Percentiles rank a stretch among this genome's conserved stretches.
These are phyloP conservation scores for Fusarium agapanthi DNA, from an alignment of 2,329 filamentous ascomycete genomes.

Conservation along the genomic window DNA sequence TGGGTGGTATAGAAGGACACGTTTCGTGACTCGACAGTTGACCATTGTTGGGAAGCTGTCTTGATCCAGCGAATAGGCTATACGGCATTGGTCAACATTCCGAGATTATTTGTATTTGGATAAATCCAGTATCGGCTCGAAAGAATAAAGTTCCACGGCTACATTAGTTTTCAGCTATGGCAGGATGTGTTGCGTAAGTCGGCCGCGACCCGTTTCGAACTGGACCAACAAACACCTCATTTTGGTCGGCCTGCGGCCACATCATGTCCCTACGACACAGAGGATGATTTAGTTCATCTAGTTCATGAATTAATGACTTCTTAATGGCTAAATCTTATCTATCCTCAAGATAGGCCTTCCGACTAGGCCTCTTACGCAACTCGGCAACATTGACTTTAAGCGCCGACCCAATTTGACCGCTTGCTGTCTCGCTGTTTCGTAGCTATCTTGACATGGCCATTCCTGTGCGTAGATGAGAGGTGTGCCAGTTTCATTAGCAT, in stretches of 20 bases:
- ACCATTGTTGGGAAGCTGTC: neutral
- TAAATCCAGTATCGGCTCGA: accelerated
- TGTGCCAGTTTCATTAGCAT: neutral
- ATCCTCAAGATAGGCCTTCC: neutral
- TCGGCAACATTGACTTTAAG: neutral
- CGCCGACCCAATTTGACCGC: neutral
- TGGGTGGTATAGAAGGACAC: neutral
- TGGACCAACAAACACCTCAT: neutral
- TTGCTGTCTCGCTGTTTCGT: neutral
- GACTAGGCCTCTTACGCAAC: neutral
- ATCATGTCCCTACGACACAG: neutral
- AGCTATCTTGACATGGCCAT: neutral
- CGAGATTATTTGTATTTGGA: accelerated
- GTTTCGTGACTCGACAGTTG: neutral
- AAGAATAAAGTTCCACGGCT: neutral
- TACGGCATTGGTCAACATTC: neutral
- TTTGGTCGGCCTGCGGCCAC: neutral
- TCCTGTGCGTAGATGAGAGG: neutral
- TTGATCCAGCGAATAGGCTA: neutral
- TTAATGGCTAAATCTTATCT: neutral
- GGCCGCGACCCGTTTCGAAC: neutral
- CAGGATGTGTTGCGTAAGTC: neutral
- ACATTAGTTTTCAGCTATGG: neutral
- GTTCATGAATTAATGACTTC: accelerated
- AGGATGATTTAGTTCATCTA: accelerated